Evolutionary conservation across 106 monocot genomes (phyloP), one percentile per base, ranked within the genome.

Genomic region (Gastrodia elata): DNA sequence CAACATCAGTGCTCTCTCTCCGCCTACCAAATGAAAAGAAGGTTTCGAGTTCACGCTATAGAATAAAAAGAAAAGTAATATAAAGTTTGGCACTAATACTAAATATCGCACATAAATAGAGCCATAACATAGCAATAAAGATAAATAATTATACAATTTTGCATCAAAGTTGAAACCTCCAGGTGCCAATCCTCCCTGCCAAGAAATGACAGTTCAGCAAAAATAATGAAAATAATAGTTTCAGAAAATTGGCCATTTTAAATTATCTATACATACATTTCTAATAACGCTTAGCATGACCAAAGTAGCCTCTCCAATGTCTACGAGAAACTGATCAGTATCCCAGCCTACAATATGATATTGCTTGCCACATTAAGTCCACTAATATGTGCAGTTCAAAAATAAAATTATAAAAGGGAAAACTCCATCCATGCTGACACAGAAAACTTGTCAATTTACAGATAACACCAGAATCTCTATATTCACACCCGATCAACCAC

Each of bases 81-180:
- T 30, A 32, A 30, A 9, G 22, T 61, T 3, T 32, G 32, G 61
- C 11, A 32, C 61, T 32, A 11, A 11, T 28, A 30, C 57, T 28
- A 61, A 61, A 61, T 13, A 61, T 32, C 30, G 10, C 56, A 59
- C 3, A 4, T 30, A 59, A 59, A 28, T 28, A 28, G 28, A 24
- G 2, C 59, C 28, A 22, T 26, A 1, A 27, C 59, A 59, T 59
- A 28, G 28, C 6, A n/a, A 0, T 71, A 64, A 69, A 10, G 69
- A 40, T 40, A 69, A 13, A 40, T 11, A 40, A 55, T 85, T 72
- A 11, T 40, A 98, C 98, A 98, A 69, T 85, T 98, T 98, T 5
- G 93, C 98, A 76, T 98, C 98, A 68, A 98, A 98, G 79, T 98
- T 98, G 80, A 98, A 98, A 33, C 93, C 98, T 71, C 98, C 98